Percentiles rank a stretch among this genome's conserved stretches.
These are phyloP conservation scores for Rhododendron kiyosumense DNA, from an alignment of 148 eudicot species.

Conservation along the genomic window DNA sequence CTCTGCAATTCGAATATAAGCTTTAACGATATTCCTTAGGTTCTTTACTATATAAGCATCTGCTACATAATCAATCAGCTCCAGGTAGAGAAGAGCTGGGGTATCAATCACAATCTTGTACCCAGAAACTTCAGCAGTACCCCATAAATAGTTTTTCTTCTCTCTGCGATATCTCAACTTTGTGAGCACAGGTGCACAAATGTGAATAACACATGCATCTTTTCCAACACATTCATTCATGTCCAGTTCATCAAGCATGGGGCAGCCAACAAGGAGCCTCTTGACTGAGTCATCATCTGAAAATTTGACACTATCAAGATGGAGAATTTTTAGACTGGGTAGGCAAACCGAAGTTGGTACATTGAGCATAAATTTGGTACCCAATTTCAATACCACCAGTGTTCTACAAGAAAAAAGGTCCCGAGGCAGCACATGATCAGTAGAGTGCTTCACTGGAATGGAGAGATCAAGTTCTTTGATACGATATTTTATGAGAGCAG, in stretches of 20 bases:
- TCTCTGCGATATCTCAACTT: neutral
- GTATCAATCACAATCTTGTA: neutral
- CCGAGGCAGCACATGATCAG: neutral
- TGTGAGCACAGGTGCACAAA: neutral
- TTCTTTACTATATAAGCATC: neutral
- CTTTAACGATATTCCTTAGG: neutral
- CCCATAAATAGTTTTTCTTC: neutral
- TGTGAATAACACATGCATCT: neutral
- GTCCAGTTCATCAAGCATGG: neutral
- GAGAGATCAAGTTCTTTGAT: neutral
- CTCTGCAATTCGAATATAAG: neutral
- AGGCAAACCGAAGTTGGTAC: neutral
- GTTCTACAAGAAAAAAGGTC: neutral
- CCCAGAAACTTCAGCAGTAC: neutral
- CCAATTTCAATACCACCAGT: neutral
- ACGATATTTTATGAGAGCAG: neutral
- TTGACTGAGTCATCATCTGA: neutral
- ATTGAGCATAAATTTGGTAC: neutral
- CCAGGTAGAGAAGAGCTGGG: neutral
- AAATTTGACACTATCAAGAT: neutral
- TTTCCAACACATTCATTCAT: neutral
- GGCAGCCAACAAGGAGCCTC: neutral
- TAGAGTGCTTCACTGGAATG: neutral
- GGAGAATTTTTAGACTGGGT: neutral
- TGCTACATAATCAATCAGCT: neutral